Base-by-base conservation (phyloP, 2,329 filamentous ascomycete genomes). In the Cytospora mali region DNA sequence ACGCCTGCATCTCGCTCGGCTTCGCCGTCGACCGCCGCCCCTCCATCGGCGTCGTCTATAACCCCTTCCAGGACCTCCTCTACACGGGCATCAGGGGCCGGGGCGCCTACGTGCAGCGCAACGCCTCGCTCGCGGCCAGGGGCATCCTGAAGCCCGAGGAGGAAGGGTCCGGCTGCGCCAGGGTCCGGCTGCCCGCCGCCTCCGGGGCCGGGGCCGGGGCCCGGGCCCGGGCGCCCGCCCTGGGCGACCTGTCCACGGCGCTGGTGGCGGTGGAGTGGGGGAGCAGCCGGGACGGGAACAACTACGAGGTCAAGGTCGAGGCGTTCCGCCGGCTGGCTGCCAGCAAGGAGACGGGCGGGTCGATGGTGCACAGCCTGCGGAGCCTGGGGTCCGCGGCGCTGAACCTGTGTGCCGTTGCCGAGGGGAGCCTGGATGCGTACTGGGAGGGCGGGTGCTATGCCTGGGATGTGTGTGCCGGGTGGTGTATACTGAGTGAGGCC, bases 361-460 rank as follows among this genome's bases (percentile, higher is more conserved):
- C 84, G 5, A 94, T 94, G 90, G 89, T 91, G 52, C 91, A 93
- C 72, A 85, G 84, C 11, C 73, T 94, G 62, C 80, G 91, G n/a
- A 86, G 81, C 39, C 75, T 92, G 65, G 91, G 91, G 2, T 88
- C 84, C 56, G 91, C 91, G 9, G 91, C 91, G 48, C 77, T 94
- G 69, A 93, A 93, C 73, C 75, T 93, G 21, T 91, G 89, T 62
- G 83, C 81, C 46, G 88, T 92, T 4, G 91, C 91, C 3, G 84
- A 85, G 11, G 91, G 91, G 0, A 82, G 87, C 73, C 69, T 92
- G 28, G 91, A 94, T 72, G 70, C 86, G 25, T 94, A 92, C 73
- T 94, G 91, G 91, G 91, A 94, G 76, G 90, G 88, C 42, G 91
- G 91, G 0, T 92, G 89, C 74, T 94, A 90, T 84, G 89, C 90